Base-by-base conservation (phyloP, 805 yeast genomes). In the Lipomyces japonicus region DNA sequence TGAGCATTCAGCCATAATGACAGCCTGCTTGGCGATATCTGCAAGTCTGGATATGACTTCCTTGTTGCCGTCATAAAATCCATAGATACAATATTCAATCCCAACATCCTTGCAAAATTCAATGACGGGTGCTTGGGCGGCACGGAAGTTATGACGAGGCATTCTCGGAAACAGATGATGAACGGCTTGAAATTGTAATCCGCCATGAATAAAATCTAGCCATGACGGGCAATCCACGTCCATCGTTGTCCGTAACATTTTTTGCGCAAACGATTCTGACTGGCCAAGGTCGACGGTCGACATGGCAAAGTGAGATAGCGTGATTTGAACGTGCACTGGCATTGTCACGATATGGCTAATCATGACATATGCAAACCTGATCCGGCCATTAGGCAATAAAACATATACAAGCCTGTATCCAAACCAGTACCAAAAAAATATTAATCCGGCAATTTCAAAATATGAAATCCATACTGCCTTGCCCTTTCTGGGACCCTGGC, bases 321-420 rank as follows among this genome's bases (percentile, higher is more conserved):
- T 86, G 68, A 88, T 88, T 65, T 89, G 96, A 28, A 88, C 95
- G 66, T 88, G 96, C n/a, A 88, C 91, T 34, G 90, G 75, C 95
- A 87, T 86, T 2, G 96, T 85, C 10, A 86, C 76, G 6, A 86
- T 63, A 61, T 88, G 95, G 37, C 90, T 81, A 4, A 86, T 79
- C 74, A 87, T 61, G 14, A 89, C 70, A 65, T 74, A 89, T 52
- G 69, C 67, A 58, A 83, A 71, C 53, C 84, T 72, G 45, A 77
- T 74, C 66, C 77, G 64, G 44, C 75, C 71, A 7, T 80, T 76
- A 16, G 79, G 77, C 24, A 88, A 68, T 2, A 73, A 52, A 39
- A 76, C 75, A 53, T 67, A 69, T 12, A 84, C 75, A 19, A 85
- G 55, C 46, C 79, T 63, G 63, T 86, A 88, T 64, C 84, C 85